A percentile compares a stretch with the other conserved stretches of the same genome.
These are phyloP conservation scores for Penicillium hesseltinei DNA, from an alignment of 2,329 filamentous ascomycete genomes.

Conservation along the genomic window DNA sequence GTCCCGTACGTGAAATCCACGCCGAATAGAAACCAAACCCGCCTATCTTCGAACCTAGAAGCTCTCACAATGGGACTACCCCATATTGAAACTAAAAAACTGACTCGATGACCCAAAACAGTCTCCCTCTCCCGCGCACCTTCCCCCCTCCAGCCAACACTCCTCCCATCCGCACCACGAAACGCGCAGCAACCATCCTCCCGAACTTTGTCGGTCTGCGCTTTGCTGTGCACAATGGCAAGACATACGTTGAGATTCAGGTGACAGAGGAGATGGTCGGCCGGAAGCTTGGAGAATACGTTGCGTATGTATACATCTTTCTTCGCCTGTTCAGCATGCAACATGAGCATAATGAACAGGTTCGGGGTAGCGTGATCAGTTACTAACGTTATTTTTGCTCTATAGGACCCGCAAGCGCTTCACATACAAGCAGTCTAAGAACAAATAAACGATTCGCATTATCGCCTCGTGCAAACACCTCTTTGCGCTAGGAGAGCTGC, in stretches of 20 bases:
- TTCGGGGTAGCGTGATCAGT: not conserved
- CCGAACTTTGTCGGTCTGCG: slow-evolving; percentile 87
- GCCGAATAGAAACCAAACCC: not conserved
- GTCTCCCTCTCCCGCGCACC: slow-evolving; percentile 42
- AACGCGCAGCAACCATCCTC: slow-evolving; percentile 82
- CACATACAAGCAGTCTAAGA: slow-evolving; percentile 69
- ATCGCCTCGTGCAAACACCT: not conserved
- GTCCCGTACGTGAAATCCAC: slow-evolving; percentile 58
- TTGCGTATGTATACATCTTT: slow-evolving; percentile 61
- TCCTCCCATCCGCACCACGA: slow-evolving; percentile 79
- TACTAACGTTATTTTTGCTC: not conserved
- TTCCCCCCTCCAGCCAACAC: slow-evolving; percentile 59
- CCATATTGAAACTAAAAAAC: not conserved
- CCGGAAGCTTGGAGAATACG: slow-evolving; percentile 90
- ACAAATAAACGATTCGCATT: slow-evolving; percentile 51
- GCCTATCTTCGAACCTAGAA: not conserved
- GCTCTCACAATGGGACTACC: not conserved
- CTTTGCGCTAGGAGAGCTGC: not conserved
- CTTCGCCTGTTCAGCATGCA: not conserved
- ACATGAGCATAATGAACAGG: not conserved
- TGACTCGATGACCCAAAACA: slow-evolving; percentile 17
- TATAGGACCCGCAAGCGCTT: slow-evolving; percentile 66
- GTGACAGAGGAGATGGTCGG: slow-evolving; percentile 97
- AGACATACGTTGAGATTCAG: slow-evolving; percentile 74
- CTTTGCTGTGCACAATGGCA: slow-evolving; percentile 91